Base-by-base conservation (phyloP, 495 filamentous ascomycete genomes). In the Penicillium tannophilum region DNA sequence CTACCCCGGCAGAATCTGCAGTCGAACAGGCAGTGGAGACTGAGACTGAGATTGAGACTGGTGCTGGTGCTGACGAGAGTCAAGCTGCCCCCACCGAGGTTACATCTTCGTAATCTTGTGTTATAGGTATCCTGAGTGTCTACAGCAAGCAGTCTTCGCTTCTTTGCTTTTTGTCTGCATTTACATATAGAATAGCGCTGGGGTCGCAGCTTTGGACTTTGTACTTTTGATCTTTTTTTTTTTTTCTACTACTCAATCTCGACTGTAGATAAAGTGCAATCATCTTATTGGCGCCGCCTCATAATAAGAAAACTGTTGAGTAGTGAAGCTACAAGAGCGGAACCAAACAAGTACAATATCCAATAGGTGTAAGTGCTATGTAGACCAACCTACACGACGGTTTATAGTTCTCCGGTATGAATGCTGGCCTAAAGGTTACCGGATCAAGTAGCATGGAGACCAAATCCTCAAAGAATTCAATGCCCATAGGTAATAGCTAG, bases 181-280 rank as follows among this genome's bases (percentile, higher is more conserved):
- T 62, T 56, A 55, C 59, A 64, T 52, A 57, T 62, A 64, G 58
- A 64, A 60, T 48, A 61, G 63, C 54, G 59, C 42, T 43, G 42
- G 51, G 52, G 24, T 33, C 52, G 41, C 59, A 52, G 46, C 28
- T 20, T 55, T 49, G 52, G 50, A 53, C 45, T 49, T 54, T 48
- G 46, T 58, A 35, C 10, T 51, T 51, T 43, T 45, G 53, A 55
- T 47, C 8, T 59, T 26, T 51, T 30, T 26, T 56, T 48, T 56
- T 48, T 42, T 50, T 28, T 20, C 16, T 36, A n/a, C 26, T 55
- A n/a, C 31, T 55, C 23, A 16, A 58, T 55, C 17, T 55, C 23
- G 48, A 54, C 35, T 68, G 66, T 68, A 68, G 60, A 66, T 66
- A 66, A 52, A 63, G 64, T 35, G 55, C 30, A 43, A 47, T 54